Base-by-base conservation (phyloP, 192 early-diverging fungal genomes). In the Phycomyces nitens region DNA sequence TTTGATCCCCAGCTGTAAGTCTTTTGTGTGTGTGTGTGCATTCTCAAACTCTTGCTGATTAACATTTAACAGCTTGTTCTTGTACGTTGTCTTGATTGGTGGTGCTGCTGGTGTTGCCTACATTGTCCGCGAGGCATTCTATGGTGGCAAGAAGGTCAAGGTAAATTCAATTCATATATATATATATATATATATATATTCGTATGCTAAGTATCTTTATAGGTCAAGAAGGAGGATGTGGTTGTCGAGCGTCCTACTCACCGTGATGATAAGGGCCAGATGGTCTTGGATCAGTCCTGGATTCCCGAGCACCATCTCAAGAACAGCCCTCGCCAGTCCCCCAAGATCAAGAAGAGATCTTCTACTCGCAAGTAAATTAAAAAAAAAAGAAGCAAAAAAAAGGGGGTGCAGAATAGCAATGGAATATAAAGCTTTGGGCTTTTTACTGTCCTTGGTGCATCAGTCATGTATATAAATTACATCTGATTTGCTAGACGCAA, bases 1-100 rank as follows among this genome's bases (percentile, higher is more conserved):
- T 79, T 84, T 65, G 83, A 84, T 70, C 44, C 81, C 43, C 80
- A 84, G 70, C 72, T 81, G 83, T 84, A 62, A 74, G 70, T 76
- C 44, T 20, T 53, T 56, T n/a, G 16, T 54, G 56, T 21, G 42
- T n/a, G n/a, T n/a, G n/a, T n/a, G n/a, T n/a, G n/a, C n/a, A n/a
- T n/a, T n/a, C n/a, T n/a, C n/a, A n/a, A n/a, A n/a, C n/a, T n/a
- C n/a, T n/a, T n/a, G n/a, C n/a, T n/a, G n/a, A n/a, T n/a, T n/a
- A n/a, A n/a, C n/a, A n/a, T n/a, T n/a, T n/a, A n/a, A n/a, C n/a
- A n/a, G n/a, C n/a, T 53, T 81, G 55, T 77, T 80, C 64, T 62
- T 84, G 34, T 84, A 81, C 58, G 57, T 65, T 56, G 34, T 84
- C 27, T 57, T 80, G 11, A 27, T 60, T 60, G 77, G 64, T 40